Base-by-base conservation (phyloP, 2,329 filamentous ascomycete species). In the Colletotrichum sp. region DNA sequence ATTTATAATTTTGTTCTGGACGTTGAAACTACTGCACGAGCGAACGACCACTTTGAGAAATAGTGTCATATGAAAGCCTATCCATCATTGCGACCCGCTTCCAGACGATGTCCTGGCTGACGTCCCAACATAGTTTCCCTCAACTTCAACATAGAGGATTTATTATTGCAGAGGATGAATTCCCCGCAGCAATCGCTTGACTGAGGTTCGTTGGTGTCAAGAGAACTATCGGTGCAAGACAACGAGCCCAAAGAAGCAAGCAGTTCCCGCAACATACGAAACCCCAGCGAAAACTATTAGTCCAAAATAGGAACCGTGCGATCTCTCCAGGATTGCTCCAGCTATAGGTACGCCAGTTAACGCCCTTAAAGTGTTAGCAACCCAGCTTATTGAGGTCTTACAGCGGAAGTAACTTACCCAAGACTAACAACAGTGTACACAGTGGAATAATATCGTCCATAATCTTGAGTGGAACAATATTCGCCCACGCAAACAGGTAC, bases 311-410 rank as follows among this genome's bases (percentile, higher is more conserved):
- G 9, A 25, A 8, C 64, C 64, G 2, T 32, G 11, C 6, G 34
- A 52, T 67, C 2, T 48, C 44, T 27, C 27, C 22, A 67, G 64
- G 22, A 67, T 67, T 2, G 13, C 39, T 11, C 64, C 64, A 19
- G 64, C 39, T 13, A 67, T 67, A 0, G 64, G 64, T 15, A 67
- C 64, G 0, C 64, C 64, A 11, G 64, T 34, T 1, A 67, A 8
- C 1, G 64, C 64, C 16, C 39, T 67, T 6, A 0, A 34, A 27
- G 8, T 36, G 6, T 28, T 1, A 28, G 27, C 8, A 32, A 19
- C 16, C 8, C 3, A 27, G 27, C 8, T 30, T 0, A 4, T 15
- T 6, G 0, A 32, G n/a, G 0, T 28, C 16, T n/a, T 19, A 0
- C 27, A 1, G 28, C 3, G 19, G 2, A 16, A 16, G 2, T 3